Base-by-base conservation (phyloP, 192 early-diverging fungal species). In the Endogone sp. region DNA sequence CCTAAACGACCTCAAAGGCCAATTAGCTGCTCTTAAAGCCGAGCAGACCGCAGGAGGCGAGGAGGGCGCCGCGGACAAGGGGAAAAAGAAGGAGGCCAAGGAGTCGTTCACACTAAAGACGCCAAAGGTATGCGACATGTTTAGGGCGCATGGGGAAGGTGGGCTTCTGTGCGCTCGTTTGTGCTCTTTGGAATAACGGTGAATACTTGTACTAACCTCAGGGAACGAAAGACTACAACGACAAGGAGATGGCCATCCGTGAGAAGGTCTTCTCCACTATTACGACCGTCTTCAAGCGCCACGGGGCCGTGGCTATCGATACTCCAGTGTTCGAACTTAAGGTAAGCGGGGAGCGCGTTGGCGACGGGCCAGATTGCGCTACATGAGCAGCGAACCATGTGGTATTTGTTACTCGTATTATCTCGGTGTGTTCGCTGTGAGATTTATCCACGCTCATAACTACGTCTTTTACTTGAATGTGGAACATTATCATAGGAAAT, bases 321-420 rank as follows among this genome's bases (percentile, higher is more conserved):
- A 99, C 97, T 2, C 97, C 97, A 4, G 97, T 99, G 60, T 99
- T 98, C 81, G 97, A 99, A 81, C 87, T 97, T 26, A 97, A 91
- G 62, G 72, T 74, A 64, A 49, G 37, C 37, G n/a, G n/a, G n/a
- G n/a, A n/a, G n/a, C n/a, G n/a, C n/a, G n/a, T n/a, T n/a, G n/a
- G n/a, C n/a, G n/a, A n/a, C n/a, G n/a, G n/a, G n/a, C n/a, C n/a
- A n/a, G n/a, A n/a, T n/a, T n/a, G n/a, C n/a, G n/a, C n/a, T n/a
- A n/a, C n/a, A n/a, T n/a, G n/a, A n/a, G n/a, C n/a, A n/a, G n/a
- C n/a, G n/a, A n/a, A n/a, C n/a, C n/a, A n/a, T n/a, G n/a, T n/a
- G n/a, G n/a, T n/a, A n/a, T n/a, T n/a, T n/a, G n/a, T n/a, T n/a
- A n/a, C n/a, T n/a, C n/a, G n/a, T n/a, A n/a, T n/a, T n/a, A n/a